phyloP scores from a whole-genome alignment of 2,329 filamentous ascomycete species.

The Calonectria hawksworthii region DNA sequence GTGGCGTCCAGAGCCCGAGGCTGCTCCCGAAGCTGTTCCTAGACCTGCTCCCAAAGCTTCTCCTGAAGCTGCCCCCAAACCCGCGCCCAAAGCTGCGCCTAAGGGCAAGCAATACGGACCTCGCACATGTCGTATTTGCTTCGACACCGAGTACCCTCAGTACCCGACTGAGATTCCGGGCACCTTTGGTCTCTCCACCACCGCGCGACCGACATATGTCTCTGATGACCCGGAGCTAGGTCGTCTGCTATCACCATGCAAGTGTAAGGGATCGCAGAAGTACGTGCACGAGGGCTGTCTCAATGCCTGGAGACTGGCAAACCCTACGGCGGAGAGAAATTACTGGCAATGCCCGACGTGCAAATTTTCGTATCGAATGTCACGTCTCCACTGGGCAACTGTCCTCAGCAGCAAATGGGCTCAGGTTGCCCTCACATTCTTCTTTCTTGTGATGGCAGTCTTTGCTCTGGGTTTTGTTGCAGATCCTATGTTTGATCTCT shows the following conservation, averaged over 20 bases:
- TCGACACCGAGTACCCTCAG: slow-evolving; percentile 74
- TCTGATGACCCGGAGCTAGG: slow-evolving; percentile 82
- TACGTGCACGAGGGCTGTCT: slow-evolving; percentile 96
- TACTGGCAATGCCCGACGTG: slow-evolving; percentile 93
- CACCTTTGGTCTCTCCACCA: slow-evolving; percentile 50
- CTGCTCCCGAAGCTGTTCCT: not conserved
- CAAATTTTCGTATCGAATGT: slow-evolving; percentile 83
- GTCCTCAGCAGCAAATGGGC: slow-evolving; percentile 76
- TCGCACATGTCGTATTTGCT: slow-evolving; percentile 89
- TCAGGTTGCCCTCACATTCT: slow-evolving; percentile 78
- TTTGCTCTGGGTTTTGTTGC: slow-evolving; percentile 92
- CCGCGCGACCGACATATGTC: slow-evolving; percentile 69
- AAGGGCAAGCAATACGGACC: slow-evolving; percentile 70
- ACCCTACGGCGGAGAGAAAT: slow-evolving; percentile 75
- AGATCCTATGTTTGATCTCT: slow-evolving; percentile 91
- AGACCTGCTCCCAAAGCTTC: slow-evolving; percentile 32
- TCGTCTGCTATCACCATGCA: slow-evolving; percentile 88
- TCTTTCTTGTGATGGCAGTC: slow-evolving; percentile 78
- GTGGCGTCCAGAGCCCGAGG: slow-evolving; percentile 21
- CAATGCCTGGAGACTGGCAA: slow-evolving; percentile 82
- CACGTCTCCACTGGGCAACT: slow-evolving; percentile 81
- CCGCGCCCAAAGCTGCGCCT: slow-evolving; percentile 23
- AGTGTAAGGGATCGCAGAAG: slow-evolving; percentile 92
- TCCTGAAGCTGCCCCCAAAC: slow-evolving; percentile 8
- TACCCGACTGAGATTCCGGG: slow-evolving; percentile 55